These are phyloP conservation scores for Cenchrus fungigraminus DNA, from an alignment of 176 grass and related monocot genomes.

Conservation along the genomic window DNA sequence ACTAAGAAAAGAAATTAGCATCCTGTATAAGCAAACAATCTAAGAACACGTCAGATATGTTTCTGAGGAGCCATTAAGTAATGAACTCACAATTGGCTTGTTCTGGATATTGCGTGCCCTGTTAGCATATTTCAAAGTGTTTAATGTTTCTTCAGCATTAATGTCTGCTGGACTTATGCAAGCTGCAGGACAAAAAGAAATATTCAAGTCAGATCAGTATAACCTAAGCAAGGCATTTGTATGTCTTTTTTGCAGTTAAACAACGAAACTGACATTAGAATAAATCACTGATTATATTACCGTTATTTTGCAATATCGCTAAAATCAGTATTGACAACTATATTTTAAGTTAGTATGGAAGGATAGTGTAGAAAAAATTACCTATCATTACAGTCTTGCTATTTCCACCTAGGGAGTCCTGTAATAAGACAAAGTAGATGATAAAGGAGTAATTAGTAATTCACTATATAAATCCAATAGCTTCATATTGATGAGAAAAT, in stretches of 20 bases:
- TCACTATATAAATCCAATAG: neutral
- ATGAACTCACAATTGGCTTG: conserved; percentile 84
- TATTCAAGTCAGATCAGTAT: conserved; percentile 28
- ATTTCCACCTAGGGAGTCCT: conserved; percentile 99
- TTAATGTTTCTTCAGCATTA: conserved; percentile 98
- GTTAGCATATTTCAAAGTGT: conserved; percentile 99
- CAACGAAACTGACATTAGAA: neutral
- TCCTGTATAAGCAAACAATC: conserved; percentile 6
- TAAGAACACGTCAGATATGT: conserved; percentile 1
- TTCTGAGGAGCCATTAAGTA: conserved; percentile 22
- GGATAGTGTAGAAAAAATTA: conserved; percentile 40
- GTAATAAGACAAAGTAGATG: conserved; percentile 38
- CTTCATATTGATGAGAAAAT: neutral
- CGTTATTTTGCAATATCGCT: neutral
- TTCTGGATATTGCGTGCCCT: conserved; percentile 98
- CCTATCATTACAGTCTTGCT: conserved; percentile 99
- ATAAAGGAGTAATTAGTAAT: neutral
- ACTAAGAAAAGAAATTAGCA: conserved; percentile 8
- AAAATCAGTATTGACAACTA: conserved; percentile 16
- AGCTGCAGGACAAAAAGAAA: conserved; percentile 63
- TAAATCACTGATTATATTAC: neutral
- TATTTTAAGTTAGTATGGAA: neutral
- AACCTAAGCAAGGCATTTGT: conserved; percentile 18
- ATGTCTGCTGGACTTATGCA: conserved; percentile 99
- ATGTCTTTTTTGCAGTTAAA: conserved; percentile 14